Evolutionary conservation across 805 yeast genomes (phyloP).

Genomic region (Scheffersomyces coipomensis): DNA sequence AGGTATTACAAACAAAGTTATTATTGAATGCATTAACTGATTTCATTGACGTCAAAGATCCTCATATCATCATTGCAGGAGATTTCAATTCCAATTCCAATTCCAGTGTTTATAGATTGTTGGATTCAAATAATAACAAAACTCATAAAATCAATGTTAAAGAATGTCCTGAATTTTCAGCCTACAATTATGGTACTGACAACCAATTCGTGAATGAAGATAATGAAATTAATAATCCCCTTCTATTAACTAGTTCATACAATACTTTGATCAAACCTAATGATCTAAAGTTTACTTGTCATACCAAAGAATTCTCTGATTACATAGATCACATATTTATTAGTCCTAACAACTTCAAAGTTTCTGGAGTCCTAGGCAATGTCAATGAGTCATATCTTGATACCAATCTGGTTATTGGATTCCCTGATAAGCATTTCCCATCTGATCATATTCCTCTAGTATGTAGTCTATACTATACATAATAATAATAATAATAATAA

Average conservation of each 20-base stretch:
- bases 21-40: slow-evolving; percentile 13
- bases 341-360: slow-evolving; percentile 35
- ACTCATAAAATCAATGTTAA: slow-evolving; percentile 4
- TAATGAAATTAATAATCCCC: slow-evolving; percentile 13
- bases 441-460: slow-evolving; percentile 51
- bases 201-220: slow-evolving; percentile 9
- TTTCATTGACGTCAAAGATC: slow-evolving; percentile 11
- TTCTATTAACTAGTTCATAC: slow-evolving; percentile 14
- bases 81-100: slow-evolving; percentile 55
- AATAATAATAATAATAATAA: background rate
- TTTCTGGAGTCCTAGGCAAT: slow-evolving; percentile 52
- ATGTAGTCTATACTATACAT: slow-evolving; percentile 15
- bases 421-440: slow-evolving; percentile 60
- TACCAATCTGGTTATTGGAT: slow-evolving; percentile 28
- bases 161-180: slow-evolving; percentile 9
- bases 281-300: slow-evolving; percentile 26
- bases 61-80: slow-evolving; percentile 47
- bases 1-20: slow-evolving; percentile 51
- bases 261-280: slow-evolving; percentile 12
- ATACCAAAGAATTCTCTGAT: slow-evolving; percentile 48
- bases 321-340: slow-evolving; percentile 62
- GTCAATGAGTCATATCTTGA: slow-evolving; percentile 32
- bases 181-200: slow-evolving; percentile 15
- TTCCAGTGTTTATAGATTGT: slow-evolving; percentile 48
- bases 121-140: slow-evolving; percentile 22